Evolutionary conservation across 225 moss, liverwort and hornwort genomes (phyloP).

Genomic region (Marchantia polymorpha): DNA sequence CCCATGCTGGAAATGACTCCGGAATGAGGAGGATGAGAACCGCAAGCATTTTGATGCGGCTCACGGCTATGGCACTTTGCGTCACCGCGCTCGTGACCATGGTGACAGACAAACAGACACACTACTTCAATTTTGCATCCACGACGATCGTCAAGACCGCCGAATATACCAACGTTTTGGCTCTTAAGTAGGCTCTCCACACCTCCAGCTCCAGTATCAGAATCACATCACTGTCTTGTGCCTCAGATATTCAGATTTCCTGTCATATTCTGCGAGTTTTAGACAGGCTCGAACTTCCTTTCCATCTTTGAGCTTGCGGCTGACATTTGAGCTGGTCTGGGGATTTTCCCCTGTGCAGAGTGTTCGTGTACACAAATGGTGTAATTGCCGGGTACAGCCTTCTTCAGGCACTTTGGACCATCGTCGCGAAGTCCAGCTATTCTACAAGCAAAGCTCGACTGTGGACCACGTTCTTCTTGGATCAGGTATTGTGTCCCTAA

Average conservation of each 20-base stretch:
- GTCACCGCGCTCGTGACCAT: constrained; percentile 10
- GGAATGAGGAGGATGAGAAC: background rate
- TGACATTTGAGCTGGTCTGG: background rate
- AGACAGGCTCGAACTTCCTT: background rate
- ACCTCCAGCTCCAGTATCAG: background rate
- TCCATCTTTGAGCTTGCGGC: background rate
- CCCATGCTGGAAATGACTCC: constrained; percentile 12
- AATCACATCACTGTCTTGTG: too few species aligned
- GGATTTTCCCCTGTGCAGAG: constrained; percentile 11
- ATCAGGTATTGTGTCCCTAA: constrained; percentile 6
- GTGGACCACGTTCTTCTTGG: constrained; percentile 21
- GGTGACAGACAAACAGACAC: constrained; percentile 25
- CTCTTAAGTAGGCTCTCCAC: constrained; percentile 14
- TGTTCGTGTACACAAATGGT: constrained; percentile 22
- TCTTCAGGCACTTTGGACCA: background rate
- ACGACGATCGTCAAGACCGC: constrained; percentile 9
- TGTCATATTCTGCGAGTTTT: background rate
- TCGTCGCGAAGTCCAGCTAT: background rate
- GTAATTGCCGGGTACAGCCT: constrained; percentile 27
- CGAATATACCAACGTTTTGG: constrained; percentile 8
- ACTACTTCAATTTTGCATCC: background rate
- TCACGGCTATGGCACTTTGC: constrained; percentile 15
- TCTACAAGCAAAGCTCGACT: background rate
- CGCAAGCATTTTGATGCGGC: constrained; percentile 16
- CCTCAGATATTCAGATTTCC: too few species aligned